Evolutionary conservation across 768 basidiomycete species (phyloP).

Genomic region (Tylopilus intermedius): DNA sequence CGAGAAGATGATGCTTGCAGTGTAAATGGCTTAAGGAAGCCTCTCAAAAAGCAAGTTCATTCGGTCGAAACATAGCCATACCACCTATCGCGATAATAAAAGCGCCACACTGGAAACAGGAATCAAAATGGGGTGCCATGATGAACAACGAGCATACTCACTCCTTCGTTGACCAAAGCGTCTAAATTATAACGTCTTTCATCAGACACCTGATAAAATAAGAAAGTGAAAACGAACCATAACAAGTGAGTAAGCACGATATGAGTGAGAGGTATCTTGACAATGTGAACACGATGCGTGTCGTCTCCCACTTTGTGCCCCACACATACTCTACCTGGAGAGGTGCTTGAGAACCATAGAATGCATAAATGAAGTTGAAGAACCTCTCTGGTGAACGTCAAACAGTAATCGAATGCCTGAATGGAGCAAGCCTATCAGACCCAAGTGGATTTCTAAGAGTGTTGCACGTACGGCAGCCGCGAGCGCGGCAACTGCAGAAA

Average conservation of each 20-base stretch:
- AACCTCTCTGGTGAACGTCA: conserved; percentile 24
- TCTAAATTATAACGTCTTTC: background rate
- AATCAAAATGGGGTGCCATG: background rate
- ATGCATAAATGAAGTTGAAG: background rate
- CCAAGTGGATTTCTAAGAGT: background rate
- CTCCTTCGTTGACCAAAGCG: conserved; percentile 1
- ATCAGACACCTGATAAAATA: background rate
- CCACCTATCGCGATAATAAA: conserved; percentile 20
- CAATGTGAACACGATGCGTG: conserved; percentile 24
- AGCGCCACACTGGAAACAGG: conserved; percentile 14
- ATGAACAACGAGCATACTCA: background rate
- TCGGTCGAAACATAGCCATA: background rate
- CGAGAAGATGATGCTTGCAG: conserved; percentile 10
- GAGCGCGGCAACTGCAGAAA: conserved; percentile 14
- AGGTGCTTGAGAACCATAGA: background rate
- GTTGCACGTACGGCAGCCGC: conserved; percentile 13
- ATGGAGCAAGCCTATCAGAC: background rate
- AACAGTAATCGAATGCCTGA: conserved; percentile 21
- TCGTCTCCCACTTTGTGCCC: conserved; percentile 20
- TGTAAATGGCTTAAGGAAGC: conserved; percentile 10
- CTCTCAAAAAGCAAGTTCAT: background rate
- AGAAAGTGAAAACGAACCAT: conserved; percentile 8
- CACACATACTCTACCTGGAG: conserved; percentile 22
- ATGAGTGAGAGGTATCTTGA: conserved; percentile 27
- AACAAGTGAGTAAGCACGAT: conserved; percentile 14